These are phyloP conservation scores for Mortierella sp. DNA, from an alignment of 371 early-diverging fungal species.

Conservation along the genomic window DNA sequence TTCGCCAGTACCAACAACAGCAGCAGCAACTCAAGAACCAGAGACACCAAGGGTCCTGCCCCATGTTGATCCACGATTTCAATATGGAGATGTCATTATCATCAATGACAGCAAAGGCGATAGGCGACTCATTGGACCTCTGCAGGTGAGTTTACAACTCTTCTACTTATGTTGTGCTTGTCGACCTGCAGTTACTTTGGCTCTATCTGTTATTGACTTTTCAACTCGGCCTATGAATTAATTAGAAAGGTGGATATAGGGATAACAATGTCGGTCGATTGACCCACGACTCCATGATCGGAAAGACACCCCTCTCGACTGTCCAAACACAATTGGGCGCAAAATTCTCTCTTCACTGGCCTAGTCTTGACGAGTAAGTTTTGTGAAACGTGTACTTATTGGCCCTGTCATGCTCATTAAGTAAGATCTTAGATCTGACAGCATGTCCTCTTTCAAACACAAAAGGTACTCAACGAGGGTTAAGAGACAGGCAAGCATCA, in stretches of 20 bases:
- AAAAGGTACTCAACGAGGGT: constrained; percentile 70
- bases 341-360: constrained; percentile 75
- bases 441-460: background rate
- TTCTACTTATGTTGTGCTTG: background rate
- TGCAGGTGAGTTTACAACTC: constrained; percentile 18
- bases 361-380: constrained; percentile 78
- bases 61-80: constrained; percentile 39
- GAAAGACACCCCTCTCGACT: constrained; percentile 62
- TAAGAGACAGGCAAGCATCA: constrained; percentile 76
- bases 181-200: background rate
- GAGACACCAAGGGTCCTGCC: constrained; percentile 19
- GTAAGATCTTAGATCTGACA: background rate
- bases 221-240: background rate
- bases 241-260: constrained; percentile 25
- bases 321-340: constrained; percentile 64
- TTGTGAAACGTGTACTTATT: background rate
- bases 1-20: background rate
- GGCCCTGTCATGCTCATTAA: background rate
- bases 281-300: constrained; percentile 67
- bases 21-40: background rate
- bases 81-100: constrained; percentile 53
- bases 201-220: background rate
- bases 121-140: constrained; percentile 40
- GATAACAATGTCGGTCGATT: constrained; percentile 63
- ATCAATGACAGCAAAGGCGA: constrained; percentile 45